Base-by-base conservation (phyloP, 148 eudicot genomes). In the Cornus suecica region DNA sequence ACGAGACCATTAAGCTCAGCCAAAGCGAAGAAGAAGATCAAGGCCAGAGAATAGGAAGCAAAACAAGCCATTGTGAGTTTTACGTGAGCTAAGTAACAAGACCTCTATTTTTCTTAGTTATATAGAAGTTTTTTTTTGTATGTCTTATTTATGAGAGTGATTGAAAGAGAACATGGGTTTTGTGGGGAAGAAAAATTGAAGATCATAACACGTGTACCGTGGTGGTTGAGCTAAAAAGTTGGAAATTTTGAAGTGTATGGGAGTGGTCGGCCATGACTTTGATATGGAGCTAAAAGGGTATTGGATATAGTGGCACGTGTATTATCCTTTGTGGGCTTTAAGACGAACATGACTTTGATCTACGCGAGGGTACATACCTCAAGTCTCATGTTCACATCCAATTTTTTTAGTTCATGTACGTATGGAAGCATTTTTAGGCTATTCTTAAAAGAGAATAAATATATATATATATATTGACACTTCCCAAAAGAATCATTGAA, bases 171-270 rank as follows among this genome's bases (percentile, higher is more conserved):
- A 42, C 41, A 30, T 23, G 71, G 25, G 42, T 23, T 58, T 63
- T 61, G 29, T 29, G 65, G 64, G 75, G 70, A 66, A 80, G 52
- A 58, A 48, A 73, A 71, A n/a, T 18, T 37, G 67, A 54, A 15
- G 31, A 72, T 31, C n/a, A 37, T 45, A 37, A 84, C 88, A 90
- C 87, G 88, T 86, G 90, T 77, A 68, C 24, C 29, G 71, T 28
- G 83, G 92, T 89, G 74, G 97, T 79, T 92, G 88, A 92, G 87
- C 97, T 88, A 86, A 26, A 85, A 78, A 81, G 80, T 86, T 86
- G 90, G 84, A 86, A 87, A 81, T n/a, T 58, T 22, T 20, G 45
- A 16, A 41, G 30, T 29, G 25, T 51, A 24, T 24, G 65, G 61
- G 79, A 73, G 62, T 86, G 88, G 88, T 84, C 89, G 89, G 89